These are phyloP conservation scores for Coemansia sp. DNA, from an alignment of 192 early-diverging fungal genomes.

Conservation along the genomic window DNA sequence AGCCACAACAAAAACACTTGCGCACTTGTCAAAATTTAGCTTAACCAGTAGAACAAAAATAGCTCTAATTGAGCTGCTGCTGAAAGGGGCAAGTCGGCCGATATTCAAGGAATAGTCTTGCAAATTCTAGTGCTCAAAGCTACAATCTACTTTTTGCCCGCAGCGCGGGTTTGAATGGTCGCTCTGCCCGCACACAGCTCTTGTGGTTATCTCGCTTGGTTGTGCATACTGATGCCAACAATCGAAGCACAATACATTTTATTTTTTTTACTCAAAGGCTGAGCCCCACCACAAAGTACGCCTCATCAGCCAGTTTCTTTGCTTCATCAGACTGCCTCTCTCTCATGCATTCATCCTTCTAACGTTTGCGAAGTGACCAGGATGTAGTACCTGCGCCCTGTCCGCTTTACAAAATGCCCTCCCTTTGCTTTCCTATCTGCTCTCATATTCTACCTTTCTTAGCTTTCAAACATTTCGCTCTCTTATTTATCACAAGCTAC, in stretches of 20 bases:
- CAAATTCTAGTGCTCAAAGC: not conserved
- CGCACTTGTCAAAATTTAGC: not conserved
- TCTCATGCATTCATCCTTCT: not conserved
- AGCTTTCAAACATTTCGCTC: not conserved
- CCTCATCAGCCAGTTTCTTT: not conserved
- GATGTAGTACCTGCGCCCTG: not conserved
- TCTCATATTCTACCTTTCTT: not conserved
- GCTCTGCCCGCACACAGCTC: not conserved
- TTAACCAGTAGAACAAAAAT: not conserved
- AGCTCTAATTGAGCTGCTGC: not conserved
- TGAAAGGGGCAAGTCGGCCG: not conserved
- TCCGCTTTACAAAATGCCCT: not conserved
- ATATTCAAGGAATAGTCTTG: not conserved
- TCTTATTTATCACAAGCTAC: not conserved
- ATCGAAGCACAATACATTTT: not conserved
- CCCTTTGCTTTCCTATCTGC: not conserved
- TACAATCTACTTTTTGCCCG: not conserved
- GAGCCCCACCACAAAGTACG: conserved; percentile 4
- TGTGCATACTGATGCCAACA: not conserved
- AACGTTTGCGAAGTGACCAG: not conserved
- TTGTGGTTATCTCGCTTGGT: not conserved
- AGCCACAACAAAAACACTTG: not conserved
- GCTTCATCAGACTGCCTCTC: not conserved
- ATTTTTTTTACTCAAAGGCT: not conserved
- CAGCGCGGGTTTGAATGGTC: conserved; percentile 2